These are phyloP conservation scores for Daedaleopsis sinensis DNA, from an alignment of 768 basidiomycete genomes.

Conservation along the genomic window DNA sequence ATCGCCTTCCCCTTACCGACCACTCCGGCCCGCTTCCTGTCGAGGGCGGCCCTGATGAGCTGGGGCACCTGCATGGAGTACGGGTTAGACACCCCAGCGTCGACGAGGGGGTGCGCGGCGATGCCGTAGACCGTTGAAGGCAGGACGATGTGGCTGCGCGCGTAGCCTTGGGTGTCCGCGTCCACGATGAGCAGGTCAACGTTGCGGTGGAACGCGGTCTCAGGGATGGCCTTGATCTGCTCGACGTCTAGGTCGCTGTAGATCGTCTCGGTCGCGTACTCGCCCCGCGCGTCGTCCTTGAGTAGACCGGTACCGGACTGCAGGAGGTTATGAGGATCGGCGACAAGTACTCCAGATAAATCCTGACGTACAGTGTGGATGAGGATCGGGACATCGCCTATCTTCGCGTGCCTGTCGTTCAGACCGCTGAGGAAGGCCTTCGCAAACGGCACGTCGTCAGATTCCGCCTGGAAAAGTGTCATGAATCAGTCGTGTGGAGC, in stretches of 20 bases:
- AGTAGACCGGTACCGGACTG: conserved; percentile 41
- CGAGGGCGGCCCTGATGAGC: conserved; percentile 47
- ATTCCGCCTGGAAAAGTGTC: conserved; percentile 39
- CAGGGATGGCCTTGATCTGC: conserved; percentile 49
- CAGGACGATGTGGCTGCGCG: conserved; percentile 53
- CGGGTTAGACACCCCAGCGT: conserved; percentile 54
- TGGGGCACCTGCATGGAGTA: conserved; percentile 56
- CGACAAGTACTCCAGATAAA: background rate
- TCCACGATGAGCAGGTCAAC: conserved; percentile 52
- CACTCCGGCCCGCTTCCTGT: conserved; percentile 53
- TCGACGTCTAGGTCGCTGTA: conserved; percentile 52
- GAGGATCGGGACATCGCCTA: conserved; percentile 47
- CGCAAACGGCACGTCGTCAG: conserved; percentile 49
- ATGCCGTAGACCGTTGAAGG: conserved; percentile 65
- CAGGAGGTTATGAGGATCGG: background rate
- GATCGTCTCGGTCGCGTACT: conserved; percentile 40
- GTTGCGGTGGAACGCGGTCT: conserved; percentile 47
- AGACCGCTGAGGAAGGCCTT: conserved; percentile 54
- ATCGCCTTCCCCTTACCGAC: conserved; percentile 60
- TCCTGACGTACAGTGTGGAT: conserved; percentile 61
- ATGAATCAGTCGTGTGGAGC: background rate
- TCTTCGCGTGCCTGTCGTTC: conserved; percentile 46
- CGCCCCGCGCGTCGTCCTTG: conserved; percentile 47
- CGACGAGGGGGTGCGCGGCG: conserved; percentile 48
- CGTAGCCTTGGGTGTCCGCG: conserved; percentile 54